Base-by-base conservation (phyloP, 179 eudicot genomes). In the Patellifolia procumbens region DNA sequence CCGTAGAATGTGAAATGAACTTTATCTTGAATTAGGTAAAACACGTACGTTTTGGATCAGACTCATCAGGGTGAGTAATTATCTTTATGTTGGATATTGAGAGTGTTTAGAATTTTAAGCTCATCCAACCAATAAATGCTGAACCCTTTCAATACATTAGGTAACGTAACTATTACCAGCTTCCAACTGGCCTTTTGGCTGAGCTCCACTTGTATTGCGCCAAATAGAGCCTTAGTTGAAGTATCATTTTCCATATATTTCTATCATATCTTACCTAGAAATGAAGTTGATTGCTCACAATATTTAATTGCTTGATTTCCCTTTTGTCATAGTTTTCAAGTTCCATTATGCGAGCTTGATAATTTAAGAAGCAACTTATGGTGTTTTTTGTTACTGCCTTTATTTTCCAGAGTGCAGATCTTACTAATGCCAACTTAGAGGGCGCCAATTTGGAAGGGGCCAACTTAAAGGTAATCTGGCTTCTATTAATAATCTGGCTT, bases 371-470 rank as follows among this genome's bases (percentile, higher is more conserved):
- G 61, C 66, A 43, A 71, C 42, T 72, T 62, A n/a, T 49, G 29
- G 16, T 60, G 74, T 22, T 28, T 29, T 49, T 62, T 35, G 59
- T 51, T 45, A 34, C 48, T 66, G 51, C 32, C 37, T 26, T 73
- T 35, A 35, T 12, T 68, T 76, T 66, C 70, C 91, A 94, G 98
- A 82, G 77, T 65, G 97, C 98, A 56, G 97, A 94, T 86, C 96
- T 94, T 76, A 94, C 93, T 56, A 88, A 94, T 83, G 92, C 97
- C 79, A 94, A 94, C 85, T 79, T 94, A 84, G 97, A 94, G 78
- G 97, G 97, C 78, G 98, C 96, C 74, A 92, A 90, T 84, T 82
- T 94, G 32, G 98, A 92, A 88, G 98, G 97, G 58, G 98, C 98
- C 78, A 94, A 94, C 83, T 77, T 94, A 74, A 93, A 93, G 98